A percentile compares a stretch with the other conserved stretches of the same genome.
Conservation (phyloP, 805 yeast genomes). For the Saccharomycopsis lassenensis region DNA sequence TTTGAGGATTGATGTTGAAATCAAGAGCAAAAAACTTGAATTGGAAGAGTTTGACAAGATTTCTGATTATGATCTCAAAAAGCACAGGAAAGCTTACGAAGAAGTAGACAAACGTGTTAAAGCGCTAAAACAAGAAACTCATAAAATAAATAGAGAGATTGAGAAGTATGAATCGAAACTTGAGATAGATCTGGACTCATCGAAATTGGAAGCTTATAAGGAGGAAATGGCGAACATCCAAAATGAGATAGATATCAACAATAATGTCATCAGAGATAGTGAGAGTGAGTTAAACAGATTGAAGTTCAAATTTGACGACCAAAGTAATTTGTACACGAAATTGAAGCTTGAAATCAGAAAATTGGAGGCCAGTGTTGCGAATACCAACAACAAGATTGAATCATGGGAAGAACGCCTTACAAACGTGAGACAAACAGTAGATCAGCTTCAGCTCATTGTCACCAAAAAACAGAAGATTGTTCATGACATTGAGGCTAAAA, state of each 20-base stretch:
- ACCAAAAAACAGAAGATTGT: constrained; percentile 5
- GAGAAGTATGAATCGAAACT: constrained; percentile 1
- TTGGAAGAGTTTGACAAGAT: constrained; percentile 1
- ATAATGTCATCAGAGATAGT: constrained; percentile 16
- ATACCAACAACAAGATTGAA: not conserved
- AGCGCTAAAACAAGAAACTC: constrained; percentile 1
- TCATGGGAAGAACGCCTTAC: constrained; percentile 1
- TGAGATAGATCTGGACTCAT: constrained; percentile 18
- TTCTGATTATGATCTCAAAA: not conserved
- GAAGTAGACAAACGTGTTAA: not conserved
- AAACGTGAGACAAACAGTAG: no score
- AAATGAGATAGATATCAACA: constrained; percentile 18
- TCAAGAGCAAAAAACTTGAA: constrained; percentile 5
- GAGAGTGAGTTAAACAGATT: constrained; percentile 18
- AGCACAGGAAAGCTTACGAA: not conserved
- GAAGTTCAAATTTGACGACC: constrained; percentile 23
- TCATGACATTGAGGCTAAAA: constrained; percentile 10
- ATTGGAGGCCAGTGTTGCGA: not conserved
- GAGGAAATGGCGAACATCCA: constrained; percentile 13
- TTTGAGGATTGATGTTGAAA: constrained; percentile 1
- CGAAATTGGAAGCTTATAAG: constrained; percentile 17
- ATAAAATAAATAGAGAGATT: not conserved
- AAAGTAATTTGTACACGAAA: not conserved
- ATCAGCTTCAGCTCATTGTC: no score
- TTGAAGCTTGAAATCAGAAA: constrained; percentile 15